Evolutionary conservation across 352 stramenopile genomes (phyloP).

Genomic region (Phytophthora idaei): DNA sequence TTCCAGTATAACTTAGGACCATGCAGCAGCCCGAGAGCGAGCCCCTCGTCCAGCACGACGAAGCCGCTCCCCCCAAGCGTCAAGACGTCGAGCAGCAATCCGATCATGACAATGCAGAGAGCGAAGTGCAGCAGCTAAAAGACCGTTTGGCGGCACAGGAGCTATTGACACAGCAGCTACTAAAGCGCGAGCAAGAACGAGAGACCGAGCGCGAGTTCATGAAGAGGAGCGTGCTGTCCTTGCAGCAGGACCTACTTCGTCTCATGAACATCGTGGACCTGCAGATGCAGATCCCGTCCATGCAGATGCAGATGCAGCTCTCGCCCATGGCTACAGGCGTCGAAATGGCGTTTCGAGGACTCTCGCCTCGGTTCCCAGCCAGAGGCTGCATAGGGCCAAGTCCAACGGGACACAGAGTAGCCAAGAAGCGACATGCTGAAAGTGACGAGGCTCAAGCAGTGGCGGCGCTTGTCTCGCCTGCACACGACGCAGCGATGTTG

Average conservation of each 20-base stretch:
- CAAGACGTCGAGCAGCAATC: background rate
- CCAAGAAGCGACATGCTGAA: slow-evolving; percentile 17
- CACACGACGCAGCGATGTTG: slow-evolving; percentile 13
- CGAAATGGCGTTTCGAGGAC: slow-evolving; percentile 15
- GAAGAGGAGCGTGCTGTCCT: slow-evolving; percentile 64
- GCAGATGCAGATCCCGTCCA: slow-evolving; percentile 72
- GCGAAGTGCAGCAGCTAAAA: slow-evolving; percentile 30
- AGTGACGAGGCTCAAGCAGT: slow-evolving; percentile 8
- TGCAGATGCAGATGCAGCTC: slow-evolving; percentile 30
- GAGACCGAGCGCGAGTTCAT: slow-evolving; percentile 57
- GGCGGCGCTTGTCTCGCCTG: slow-evolving; percentile 36
- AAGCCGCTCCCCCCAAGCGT: background rate
- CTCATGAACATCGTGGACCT: slow-evolving; percentile 82
- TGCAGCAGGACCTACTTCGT: slow-evolving; percentile 76
- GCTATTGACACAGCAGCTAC: slow-evolving; percentile 33
- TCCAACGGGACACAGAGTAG: background rate
- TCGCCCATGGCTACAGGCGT: slow-evolving; percentile 14
- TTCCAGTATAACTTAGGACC: background rate
- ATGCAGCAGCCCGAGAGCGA: slow-evolving; percentile 25
- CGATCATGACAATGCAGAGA: slow-evolving; percentile 4
- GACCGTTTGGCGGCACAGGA: slow-evolving; percentile 39
- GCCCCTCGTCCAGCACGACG: slow-evolving; percentile 2
- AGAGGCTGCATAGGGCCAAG: slow-evolving; percentile 3
- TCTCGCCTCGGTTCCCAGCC: slow-evolving; percentile 19
- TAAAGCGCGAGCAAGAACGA: slow-evolving; percentile 37